These are phyloP conservation scores for Gastrolobium bilobum DNA, from an alignment of 306 rosid species.

Conservation along the genomic window DNA sequence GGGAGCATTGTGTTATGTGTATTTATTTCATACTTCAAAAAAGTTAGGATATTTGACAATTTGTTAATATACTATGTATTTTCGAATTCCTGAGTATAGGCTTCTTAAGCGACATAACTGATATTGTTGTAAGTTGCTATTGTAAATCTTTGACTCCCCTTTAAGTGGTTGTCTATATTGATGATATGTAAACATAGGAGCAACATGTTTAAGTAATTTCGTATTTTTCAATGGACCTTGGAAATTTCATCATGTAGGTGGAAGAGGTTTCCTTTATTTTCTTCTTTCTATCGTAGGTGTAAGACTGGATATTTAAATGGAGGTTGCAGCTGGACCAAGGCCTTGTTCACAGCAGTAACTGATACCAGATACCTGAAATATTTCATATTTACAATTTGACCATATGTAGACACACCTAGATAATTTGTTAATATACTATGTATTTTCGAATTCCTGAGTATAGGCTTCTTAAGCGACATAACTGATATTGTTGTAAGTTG, in stretches of 20 bases:
- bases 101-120: not conserved
- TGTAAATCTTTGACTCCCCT: conserved; percentile 24
- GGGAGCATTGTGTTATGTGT: conserved; percentile 23
- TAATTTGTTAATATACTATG: conserved; percentile 32
- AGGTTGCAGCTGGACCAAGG: conserved; percentile 13
- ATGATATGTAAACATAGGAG: not conserved
- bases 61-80: conserved; percentile 30
- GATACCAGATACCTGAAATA: conserved; percentile 9
- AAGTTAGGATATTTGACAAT: conserved; percentile 27
- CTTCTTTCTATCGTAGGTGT: conserved; percentile 6
- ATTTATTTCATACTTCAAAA: conserved; percentile 12
- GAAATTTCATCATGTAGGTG: conserved; percentile 46
- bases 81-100: conserved; percentile 14
- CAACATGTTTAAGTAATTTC: conserved; percentile 8
- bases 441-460: conserved; percentile 20
- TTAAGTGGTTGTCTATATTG: not conserved
- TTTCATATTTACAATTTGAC: not conserved
- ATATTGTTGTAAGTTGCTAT: conserved; percentile 25
- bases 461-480: not conserved
- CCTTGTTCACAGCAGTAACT: conserved; percentile 1
- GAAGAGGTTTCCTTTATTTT: not conserved
- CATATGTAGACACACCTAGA: not conserved
- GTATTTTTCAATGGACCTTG: conserved; percentile 20
- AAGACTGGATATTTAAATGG: conserved; percentile 20
- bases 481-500: conserved; percentile 22